Evolutionary conservation across 1,284 basidiomycete genomes (phyloP).

Genomic region (Cutaneotrichosporon sp.): DNA sequence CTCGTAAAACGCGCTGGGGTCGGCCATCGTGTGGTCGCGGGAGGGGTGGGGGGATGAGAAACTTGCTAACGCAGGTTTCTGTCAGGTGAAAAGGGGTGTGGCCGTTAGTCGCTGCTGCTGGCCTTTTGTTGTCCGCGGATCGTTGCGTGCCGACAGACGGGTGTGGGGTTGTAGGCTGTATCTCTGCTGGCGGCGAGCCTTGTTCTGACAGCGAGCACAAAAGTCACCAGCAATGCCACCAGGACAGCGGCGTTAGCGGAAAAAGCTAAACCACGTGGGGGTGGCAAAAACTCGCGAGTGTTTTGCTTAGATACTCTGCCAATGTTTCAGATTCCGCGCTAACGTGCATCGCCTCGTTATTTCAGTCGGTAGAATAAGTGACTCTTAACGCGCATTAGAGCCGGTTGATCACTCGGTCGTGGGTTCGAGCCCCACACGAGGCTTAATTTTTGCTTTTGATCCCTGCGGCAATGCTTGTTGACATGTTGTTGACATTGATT

Average conservation of each 20-base stretch:
- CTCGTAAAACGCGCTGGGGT: constrained; percentile 47
- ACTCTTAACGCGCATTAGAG: background rate
- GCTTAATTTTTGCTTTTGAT: background rate
- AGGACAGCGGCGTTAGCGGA: background rate
- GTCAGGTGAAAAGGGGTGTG: background rate
- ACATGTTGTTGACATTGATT: too few species aligned
- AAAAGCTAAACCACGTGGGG: background rate
- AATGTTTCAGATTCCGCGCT: too few species aligned
- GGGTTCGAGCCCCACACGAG: constrained; percentile 12
- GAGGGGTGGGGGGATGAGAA: background rate
- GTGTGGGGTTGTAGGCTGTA: background rate
- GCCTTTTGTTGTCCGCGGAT: constrained; percentile 7
- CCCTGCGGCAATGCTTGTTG: too few species aligned
- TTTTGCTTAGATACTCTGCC: too few species aligned
- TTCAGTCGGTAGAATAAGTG: constrained; percentile 1
- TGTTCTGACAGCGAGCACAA: constrained; percentile 1
- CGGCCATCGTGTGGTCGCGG: constrained; percentile 34
- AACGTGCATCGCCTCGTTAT: background rate
- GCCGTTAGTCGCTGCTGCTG: background rate
- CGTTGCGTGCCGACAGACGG: constrained; percentile 1
- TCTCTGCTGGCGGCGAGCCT: background rate
- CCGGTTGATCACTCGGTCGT: constrained; percentile 9
- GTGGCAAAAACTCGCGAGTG: too few species aligned
- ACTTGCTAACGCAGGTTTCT: too few species aligned
- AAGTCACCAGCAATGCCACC: background rate